phyloP scores from a whole-genome alignment of 352 stramenopile genomes.

The Hyaloperonospora brassicae region DNA sequence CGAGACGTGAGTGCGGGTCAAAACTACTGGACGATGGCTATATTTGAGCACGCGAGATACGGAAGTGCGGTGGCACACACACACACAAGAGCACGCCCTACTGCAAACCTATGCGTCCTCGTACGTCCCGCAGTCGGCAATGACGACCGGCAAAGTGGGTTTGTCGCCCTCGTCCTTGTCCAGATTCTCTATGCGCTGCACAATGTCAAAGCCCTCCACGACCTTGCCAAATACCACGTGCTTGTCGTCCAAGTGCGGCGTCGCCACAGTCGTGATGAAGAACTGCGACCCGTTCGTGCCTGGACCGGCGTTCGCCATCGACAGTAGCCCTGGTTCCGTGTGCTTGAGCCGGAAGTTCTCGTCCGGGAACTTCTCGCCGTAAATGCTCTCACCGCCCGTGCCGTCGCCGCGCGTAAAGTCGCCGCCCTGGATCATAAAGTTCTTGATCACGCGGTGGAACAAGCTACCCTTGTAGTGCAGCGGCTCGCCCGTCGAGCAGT shows the following conservation, averaged over 20 bases:
- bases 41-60: too few relatives aligned
- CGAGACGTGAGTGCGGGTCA: too few relatives aligned
- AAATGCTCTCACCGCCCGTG: slow-evolving; percentile 92
- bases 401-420: slow-evolving; percentile 95
- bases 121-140: slow-evolving; percentile 93
- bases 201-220: slow-evolving; percentile 85
- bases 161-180: slow-evolving; percentile 89
- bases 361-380: slow-evolving; percentile 92
- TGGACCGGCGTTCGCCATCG: slow-evolving; percentile 94
- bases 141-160: slow-evolving; percentile 86
- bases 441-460: slow-evolving; percentile 97
- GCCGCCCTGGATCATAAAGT: slow-evolving; percentile 92
- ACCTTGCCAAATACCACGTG: slow-evolving; percentile 97
- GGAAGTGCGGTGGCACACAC: too few relatives aligned
- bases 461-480: slow-evolving; percentile 96
- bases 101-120: slow-evolving; percentile 24
- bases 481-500: slow-evolving; percentile 64
- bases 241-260: slow-evolving; percentile 95
- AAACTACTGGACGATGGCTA: too few relatives aligned
- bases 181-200: slow-evolving; percentile 89
- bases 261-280: slow-evolving; percentile 92
- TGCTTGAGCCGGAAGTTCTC: slow-evolving; percentile 99
- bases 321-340: slow-evolving; percentile 90
- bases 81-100: too few relatives aligned
- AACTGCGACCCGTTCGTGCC: slow-evolving; percentile 97